A percentile compares a stretch with the other conserved stretches of the same genome.
phyloP scores from a whole-genome alignment of 2,329 filamentous ascomycete species.

The Fusarium hainanense region DNA sequence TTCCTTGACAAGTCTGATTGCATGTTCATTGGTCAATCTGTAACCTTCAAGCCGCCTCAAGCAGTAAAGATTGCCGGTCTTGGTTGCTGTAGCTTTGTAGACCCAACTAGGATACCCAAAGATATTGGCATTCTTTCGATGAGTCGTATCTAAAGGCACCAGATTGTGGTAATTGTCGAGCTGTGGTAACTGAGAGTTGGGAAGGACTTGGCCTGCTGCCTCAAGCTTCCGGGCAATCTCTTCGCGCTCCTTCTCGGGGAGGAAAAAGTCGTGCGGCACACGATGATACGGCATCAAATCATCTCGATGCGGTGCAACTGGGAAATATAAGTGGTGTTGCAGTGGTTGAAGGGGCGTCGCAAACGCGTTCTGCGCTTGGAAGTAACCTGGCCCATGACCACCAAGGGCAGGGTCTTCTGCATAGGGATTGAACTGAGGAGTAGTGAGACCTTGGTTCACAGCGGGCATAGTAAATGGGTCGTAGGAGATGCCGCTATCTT shows the following conservation, averaged over 20 bases:
- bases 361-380: slow-evolving; percentile 67
- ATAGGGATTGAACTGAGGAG: slow-evolving; percentile 77
- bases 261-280: slow-evolving; percentile 89
- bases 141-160: slow-evolving; percentile 85
- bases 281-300: slow-evolving; percentile 87
- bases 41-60: slow-evolving; percentile 90
- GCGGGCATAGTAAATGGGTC: slow-evolving; percentile 73
- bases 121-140: slow-evolving; percentile 79
- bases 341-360: slow-evolving; percentile 70
- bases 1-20: slow-evolving; percentile 84
- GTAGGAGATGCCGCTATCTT: slow-evolving; percentile 59
- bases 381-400: slow-evolving; percentile 71
- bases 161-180: slow-evolving; percentile 93
- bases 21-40: slow-evolving; percentile 87
- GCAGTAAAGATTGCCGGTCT: slow-evolving; percentile 89
- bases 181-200: slow-evolving; percentile 78
- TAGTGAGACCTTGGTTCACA: slow-evolving; percentile 63
- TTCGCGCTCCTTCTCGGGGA: slow-evolving; percentile 86
- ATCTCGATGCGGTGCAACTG: slow-evolving; percentile 83
- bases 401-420: slow-evolving; percentile 75
- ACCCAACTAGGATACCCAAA: slow-evolving; percentile 95
- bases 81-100: slow-evolving; percentile 91
- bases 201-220: slow-evolving; percentile 84
- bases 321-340: slow-evolving; percentile 93
- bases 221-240: slow-evolving; percentile 91